phyloP scores from a whole-genome alignment of 2,329 filamentous ascomycete genomes.

The Fusarium temperatum region DNA sequence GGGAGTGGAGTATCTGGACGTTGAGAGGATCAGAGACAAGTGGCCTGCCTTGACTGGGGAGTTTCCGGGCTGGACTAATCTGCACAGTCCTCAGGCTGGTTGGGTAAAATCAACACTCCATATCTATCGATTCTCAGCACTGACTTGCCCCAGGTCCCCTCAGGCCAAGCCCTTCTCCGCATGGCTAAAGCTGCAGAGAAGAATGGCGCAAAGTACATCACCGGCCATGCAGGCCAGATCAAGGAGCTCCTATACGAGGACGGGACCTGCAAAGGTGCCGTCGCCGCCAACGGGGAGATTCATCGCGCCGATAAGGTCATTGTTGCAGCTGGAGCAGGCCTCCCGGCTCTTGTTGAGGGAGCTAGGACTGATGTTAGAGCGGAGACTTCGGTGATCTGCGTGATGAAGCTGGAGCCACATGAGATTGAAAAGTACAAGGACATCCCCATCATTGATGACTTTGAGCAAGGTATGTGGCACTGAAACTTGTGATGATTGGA shows the following conservation, averaged over 20 bases:
- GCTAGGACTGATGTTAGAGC: conserved; percentile 69
- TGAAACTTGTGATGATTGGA: background rate
- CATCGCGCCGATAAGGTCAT: conserved; percentile 68
- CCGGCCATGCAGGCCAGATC: conserved; percentile 38
- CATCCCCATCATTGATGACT: conserved; percentile 47
- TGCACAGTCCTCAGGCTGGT: conserved; percentile 41
- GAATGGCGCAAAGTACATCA: conserved; percentile 43
- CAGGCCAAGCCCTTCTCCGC: conserved; percentile 42
- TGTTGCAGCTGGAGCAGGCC: conserved; percentile 74
- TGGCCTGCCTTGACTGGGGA: conserved; percentile 44
- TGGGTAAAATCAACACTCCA: conserved; percentile 36
- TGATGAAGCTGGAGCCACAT: conserved; percentile 66
- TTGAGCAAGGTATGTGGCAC: conserved; percentile 29
- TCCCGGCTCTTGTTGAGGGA: conserved; percentile 65
- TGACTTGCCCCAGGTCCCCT: conserved; percentile 21
- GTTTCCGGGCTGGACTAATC: conserved; percentile 43
- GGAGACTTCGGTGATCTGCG: conserved; percentile 71
- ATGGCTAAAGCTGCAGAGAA: conserved; percentile 44
- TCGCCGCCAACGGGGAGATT: conserved; percentile 55
- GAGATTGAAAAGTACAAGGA: conserved; percentile 64
- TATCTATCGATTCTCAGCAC: background rate
- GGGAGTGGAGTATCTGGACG: conserved; percentile 41
- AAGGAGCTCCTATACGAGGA: conserved; percentile 39
- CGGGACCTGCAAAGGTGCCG: conserved; percentile 54
- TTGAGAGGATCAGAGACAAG: conserved; percentile 37